Conservation (phyloP, 495 filamentous ascomycete genomes). For the Opeltia flavorubescens region DNA sequence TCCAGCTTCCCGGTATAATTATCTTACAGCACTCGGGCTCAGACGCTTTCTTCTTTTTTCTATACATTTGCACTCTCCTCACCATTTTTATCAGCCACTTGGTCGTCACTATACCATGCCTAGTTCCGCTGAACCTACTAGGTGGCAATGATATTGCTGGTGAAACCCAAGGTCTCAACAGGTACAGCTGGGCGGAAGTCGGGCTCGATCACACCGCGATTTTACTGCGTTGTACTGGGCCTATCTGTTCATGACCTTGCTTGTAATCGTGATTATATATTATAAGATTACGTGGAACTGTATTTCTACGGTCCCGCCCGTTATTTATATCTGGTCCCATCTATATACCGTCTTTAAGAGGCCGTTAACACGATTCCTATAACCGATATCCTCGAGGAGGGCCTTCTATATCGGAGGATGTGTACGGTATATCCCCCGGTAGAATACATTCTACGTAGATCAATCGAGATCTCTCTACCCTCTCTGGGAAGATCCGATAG, state of each 20-base stretch:
- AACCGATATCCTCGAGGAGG: not conserved
- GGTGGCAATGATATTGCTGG: not conserved
- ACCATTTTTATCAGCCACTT: not conserved
- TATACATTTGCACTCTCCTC: constrained; percentile 1
- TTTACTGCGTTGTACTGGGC: constrained; percentile 3
- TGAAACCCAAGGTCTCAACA: not conserved
- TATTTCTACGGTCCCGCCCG: not conserved
- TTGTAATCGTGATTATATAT: not conserved
- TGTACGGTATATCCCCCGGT: not conserved
- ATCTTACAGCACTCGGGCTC: not conserved
- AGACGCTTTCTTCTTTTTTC: constrained; percentile 7
- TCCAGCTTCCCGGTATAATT: not conserved
- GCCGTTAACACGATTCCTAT: not conserved
- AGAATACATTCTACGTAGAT: not conserved
- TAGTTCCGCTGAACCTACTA: not conserved
- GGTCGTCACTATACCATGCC: not conserved
- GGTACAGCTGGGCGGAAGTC: not conserved
- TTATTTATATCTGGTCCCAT: not conserved
- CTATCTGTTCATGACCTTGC: not conserved
- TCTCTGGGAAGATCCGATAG: not conserved
- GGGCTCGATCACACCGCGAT: not conserved
- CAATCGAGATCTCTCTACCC: constrained; percentile 3
- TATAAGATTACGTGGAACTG: constrained; percentile 1
- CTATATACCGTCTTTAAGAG: not conserved
- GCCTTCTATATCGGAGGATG: not conserved